Evolutionary conservation across 1,284 basidiomycete species (phyloP).

Genomic region (Cutaneotrichosporon sp.): DNA sequence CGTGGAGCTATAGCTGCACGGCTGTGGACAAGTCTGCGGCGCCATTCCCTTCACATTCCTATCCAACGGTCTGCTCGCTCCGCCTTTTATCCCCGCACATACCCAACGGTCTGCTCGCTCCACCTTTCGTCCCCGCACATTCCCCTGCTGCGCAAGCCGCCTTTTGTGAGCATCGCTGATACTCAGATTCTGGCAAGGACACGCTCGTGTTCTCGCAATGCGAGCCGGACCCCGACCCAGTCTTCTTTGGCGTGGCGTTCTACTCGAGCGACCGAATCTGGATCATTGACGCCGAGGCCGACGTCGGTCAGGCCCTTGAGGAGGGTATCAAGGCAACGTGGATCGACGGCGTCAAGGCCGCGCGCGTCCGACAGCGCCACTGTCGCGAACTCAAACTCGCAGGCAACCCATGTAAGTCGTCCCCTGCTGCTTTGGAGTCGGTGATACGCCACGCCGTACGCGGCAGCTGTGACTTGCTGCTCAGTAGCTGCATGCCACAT

Average conservation of each 20-base stretch:
- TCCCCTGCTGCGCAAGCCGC: too few species aligned
- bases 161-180: too few species aligned
- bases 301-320: constrained; percentile 41
- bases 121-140: too few species aligned
- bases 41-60: too few species aligned
- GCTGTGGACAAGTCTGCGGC: too few species aligned
- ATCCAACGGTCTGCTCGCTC: too few species aligned
- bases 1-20: too few species aligned
- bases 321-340: constrained; percentile 41
- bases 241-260: constrained; percentile 43
- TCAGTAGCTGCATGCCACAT: too few species aligned
- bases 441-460: neutral
- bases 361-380: constrained; percentile 38
- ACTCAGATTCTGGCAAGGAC: constrained; percentile 42
- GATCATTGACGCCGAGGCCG: constrained; percentile 45
- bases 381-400: constrained; percentile 40
- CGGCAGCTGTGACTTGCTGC: too few species aligned
- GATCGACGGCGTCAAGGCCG: constrained; percentile 40
- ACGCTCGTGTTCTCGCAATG: constrained; percentile 34
- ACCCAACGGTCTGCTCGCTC: too few species aligned
- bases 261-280: constrained; percentile 40
- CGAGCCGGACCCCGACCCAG: constrained; percentile 40
- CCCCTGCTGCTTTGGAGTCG: neutral
- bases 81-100: too few species aligned
- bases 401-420: constrained; percentile 39